Evolutionary conservation across 768 basidiomycete genomes (phyloP), one percentile per base, ranked within the genome.

Genomic region (Boletus rubroflammeus): DNA sequence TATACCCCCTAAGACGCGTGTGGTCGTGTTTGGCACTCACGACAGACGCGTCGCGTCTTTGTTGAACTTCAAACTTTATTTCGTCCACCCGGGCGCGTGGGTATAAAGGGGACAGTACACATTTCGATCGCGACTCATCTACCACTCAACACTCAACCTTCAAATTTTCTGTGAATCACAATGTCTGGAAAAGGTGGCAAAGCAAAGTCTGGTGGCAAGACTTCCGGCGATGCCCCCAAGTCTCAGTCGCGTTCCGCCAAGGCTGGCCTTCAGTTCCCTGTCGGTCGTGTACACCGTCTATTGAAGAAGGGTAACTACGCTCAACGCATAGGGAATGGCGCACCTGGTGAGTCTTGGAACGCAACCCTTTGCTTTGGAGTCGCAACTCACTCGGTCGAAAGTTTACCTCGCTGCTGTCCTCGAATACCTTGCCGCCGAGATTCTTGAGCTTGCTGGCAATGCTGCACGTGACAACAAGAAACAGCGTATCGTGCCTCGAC

Each of bases 161-260:
- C 8, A 17, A 36, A 19, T 38, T 21, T 29, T 14, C 26, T 51
- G 40, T 57, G 11, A 59, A 59, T 40, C 40, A 63, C 49, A 51
- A 70, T 70, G 72, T 73, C 75, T 67, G 71, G 73, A 52, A 79
- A 73, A 63, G 65, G 72, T 32, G 74, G 74, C 31, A 89, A 89
- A 73, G 83, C 85, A 44, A 77, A 82, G 61, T 81, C 85, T 51
- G 87, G 86, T 64, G 84, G 88, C 63, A 83, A 81, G 63, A 76
- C 83, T n/a, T 59, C 72, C 10, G 75, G 73, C 58, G 74, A 72
- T 3, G 5, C 58, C 9, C 15, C 41, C 48, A 75, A 75, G 43
- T 69, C 75, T 1, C 57, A 59, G 36, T 76, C 73, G 3, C 73
- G 73, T 52, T 76, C 75, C 5, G 68, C 75, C 54, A 75, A 75